phyloP scores from a whole-genome alignment of 345 rosid genomes.

The Brassica nigra region DNA sequence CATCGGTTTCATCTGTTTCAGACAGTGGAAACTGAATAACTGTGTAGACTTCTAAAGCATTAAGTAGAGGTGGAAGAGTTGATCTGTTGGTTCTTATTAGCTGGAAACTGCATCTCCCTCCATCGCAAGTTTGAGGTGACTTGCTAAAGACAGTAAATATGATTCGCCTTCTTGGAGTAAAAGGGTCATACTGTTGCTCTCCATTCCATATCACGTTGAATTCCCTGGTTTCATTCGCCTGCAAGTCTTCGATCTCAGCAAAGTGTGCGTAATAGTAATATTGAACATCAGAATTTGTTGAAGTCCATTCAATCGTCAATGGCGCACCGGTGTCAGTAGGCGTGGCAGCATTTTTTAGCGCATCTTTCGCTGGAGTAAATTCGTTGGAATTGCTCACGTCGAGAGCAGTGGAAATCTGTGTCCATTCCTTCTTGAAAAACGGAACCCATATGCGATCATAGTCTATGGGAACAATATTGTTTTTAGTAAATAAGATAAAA shows the following conservation, averaged over 20 bases:
- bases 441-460: neutral
- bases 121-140: neutral
- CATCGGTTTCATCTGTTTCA: conserved; percentile 35
- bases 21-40: conserved; percentile 26
- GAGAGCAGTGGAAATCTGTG: neutral
- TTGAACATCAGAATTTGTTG: neutral
- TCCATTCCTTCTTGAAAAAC: neutral
- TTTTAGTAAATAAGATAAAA: no score
- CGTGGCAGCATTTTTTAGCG: conserved; percentile 23
- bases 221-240: neutral
- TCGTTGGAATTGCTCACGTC: neutral
- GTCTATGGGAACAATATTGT: neutral
- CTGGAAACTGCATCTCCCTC: neutral
- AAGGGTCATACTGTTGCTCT: neutral
- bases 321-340: conserved; percentile 20
- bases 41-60: conserved; percentile 32
- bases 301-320: neutral
- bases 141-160: neutral
- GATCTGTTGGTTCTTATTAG: conserved; percentile 16
- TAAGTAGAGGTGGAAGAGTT: conserved; percentile 42
- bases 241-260: conserved; percentile 35
- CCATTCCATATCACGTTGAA: neutral
- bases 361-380: conserved; percentile 10
- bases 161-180: neutral
- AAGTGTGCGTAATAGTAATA: conserved; percentile 41